phyloP scores from a whole-genome alignment of 139 green algal genomes.

The Chlamydomonas schloesseri region DNA sequence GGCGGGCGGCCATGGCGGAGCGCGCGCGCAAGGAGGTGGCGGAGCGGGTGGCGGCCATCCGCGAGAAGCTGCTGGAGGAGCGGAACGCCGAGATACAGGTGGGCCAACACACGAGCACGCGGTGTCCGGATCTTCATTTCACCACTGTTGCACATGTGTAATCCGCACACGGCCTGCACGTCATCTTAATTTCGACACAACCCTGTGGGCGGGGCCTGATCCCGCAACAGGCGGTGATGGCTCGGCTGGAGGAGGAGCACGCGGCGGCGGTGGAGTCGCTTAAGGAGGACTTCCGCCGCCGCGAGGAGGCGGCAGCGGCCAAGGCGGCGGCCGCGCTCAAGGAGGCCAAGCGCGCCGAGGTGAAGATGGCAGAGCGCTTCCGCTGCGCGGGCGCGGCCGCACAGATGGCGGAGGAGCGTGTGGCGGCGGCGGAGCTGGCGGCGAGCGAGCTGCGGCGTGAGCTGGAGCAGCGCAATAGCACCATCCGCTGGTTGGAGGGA shows the following conservation, averaged over 20 bases:
- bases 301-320: constrained; percentile 39
- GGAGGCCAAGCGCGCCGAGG: constrained; percentile 39
- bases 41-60: constrained; percentile 52
- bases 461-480: constrained; percentile 33
- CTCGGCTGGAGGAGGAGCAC: constrained; percentile 62
- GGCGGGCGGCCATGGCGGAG: constrained; percentile 69
- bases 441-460: constrained; percentile 25
- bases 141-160: no score
- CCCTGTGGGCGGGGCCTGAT: no score
- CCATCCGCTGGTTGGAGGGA: constrained; percentile 56
- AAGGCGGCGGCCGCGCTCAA: constrained; percentile 38
- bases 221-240: constrained; percentile 63
- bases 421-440: constrained; percentile 5
- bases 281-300: constrained; percentile 28
- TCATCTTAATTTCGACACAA: no score
- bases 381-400: constrained; percentile 5
- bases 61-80: constrained; percentile 53
- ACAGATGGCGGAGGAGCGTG: constrained; percentile 34
- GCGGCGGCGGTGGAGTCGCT: constrained; percentile 13
- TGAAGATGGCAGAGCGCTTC: constrained; percentile 56
- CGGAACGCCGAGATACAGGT: constrained; percentile 66
- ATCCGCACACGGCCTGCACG: no score
- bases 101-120: no score
- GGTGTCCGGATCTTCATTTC: no score
- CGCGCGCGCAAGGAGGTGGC: constrained; percentile 60